A percentile compares a stretch with the other conserved stretches of the same genome.
Evolutionary conservation across 345 rosid species (phyloP).

Genomic region (Citrus cavaleriei): DNA sequence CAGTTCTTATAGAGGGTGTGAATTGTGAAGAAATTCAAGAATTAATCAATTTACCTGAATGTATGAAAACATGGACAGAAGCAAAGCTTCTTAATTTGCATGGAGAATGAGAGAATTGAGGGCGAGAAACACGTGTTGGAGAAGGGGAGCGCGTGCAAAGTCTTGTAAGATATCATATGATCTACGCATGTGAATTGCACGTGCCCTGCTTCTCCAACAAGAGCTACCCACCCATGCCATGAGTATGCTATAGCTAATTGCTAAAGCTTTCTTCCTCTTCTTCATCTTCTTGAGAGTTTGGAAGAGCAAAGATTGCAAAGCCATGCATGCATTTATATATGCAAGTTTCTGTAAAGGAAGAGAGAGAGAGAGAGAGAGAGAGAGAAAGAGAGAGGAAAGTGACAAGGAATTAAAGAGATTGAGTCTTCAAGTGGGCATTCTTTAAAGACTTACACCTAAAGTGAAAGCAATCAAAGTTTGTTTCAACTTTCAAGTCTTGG

Average conservation of each 20-base stretch:
- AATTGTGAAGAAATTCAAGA: neutral
- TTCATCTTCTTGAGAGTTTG: neutral
- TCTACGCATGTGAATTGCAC: slow-evolving; percentile 48
- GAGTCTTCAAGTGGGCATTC: slow-evolving; percentile 68
- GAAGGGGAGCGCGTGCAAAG: slow-evolving; percentile 97
- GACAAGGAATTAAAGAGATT: slow-evolving; percentile 28
- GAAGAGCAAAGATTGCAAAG: neutral
- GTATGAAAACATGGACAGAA: neutral
- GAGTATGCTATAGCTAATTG: neutral
- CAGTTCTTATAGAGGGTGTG: neutral
- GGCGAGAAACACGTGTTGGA: slow-evolving; percentile 80
- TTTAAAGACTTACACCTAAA: slow-evolving; percentile 28
- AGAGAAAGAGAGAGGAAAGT: neutral
- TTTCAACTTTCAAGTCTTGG: neutral
- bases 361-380: neutral
- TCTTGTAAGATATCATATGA: neutral
- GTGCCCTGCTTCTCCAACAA: slow-evolving; percentile 99
- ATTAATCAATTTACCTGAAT: neutral
- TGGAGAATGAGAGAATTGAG: slow-evolving; percentile 1
- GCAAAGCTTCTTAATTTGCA: neutral
- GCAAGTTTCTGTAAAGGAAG: slow-evolving; percentile 17
- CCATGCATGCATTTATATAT: slow-evolving; percentile 36
- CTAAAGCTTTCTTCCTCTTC: neutral
- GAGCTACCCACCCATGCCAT: slow-evolving; percentile 65
- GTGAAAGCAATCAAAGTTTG: slow-evolving; percentile 10